phyloP scores from a whole-genome alignment of 768 basidiomycete genomes.

The Lactifluus subvellereus region DNA sequence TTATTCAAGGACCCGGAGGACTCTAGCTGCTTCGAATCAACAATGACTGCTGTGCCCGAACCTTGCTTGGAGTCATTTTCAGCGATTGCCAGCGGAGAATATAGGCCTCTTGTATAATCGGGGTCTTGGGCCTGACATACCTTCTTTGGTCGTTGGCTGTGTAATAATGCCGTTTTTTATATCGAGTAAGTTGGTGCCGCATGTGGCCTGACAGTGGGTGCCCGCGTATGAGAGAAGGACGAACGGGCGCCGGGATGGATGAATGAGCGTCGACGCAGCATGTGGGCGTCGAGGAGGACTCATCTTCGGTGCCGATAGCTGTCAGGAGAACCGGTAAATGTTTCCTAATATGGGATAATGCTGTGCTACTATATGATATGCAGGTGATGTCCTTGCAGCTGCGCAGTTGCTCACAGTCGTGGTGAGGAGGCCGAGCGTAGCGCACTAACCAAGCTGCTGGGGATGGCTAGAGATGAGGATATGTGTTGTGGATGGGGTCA shows the following conservation, averaged over 20 bases:
- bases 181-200: background rate
- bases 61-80: background rate
- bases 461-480: background rate
- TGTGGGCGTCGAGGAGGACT: constrained; percentile 10
- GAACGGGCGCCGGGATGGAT: constrained; percentile 3
- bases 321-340: constrained; percentile 11
- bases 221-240: background rate
- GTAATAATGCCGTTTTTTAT: constrained; percentile 10
- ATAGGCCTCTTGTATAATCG: background rate
- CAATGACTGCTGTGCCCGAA: background rate
- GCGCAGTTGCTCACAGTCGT: background rate
- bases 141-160: background rate
- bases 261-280: constrained; percentile 10
- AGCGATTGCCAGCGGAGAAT: background rate
- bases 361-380: background rate
- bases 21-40: background rate
- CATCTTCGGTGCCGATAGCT: constrained; percentile 16
- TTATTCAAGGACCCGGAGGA: background rate
- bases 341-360: constrained; percentile 2
- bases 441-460: too few relatives aligned
- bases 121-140: background rate
- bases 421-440: background rate
- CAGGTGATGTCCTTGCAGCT: background rate
- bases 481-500: background rate
- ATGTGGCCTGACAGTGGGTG: background rate